Percentiles rank a stretch among this genome's conserved stretches.
Evolutionary conservation across 164 flowering plant species (phyloP).

Genomic region (Taxillus chinensis): DNA sequence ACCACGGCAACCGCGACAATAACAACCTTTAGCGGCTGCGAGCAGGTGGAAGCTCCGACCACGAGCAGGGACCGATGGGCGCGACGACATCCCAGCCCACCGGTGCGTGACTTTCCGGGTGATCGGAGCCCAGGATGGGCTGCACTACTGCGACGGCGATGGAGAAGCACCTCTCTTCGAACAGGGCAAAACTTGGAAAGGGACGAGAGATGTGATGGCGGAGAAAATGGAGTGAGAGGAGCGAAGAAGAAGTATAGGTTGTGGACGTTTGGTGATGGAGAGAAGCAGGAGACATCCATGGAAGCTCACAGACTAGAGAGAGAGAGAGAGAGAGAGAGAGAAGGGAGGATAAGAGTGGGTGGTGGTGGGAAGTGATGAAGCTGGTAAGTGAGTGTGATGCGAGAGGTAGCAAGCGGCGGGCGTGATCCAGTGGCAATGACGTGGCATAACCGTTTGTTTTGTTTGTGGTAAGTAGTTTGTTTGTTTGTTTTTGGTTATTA

Average conservation of each 20-base stretch:
- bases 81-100: conserved; percentile 11
- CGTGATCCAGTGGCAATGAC: too few relatives aligned
- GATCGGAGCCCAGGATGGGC: conserved; percentile 25
- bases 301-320: conserved; percentile 10
- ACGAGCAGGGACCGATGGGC: conserved; percentile 15
- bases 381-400: too few relatives aligned
- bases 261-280: conserved; percentile 22
- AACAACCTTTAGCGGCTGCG: conserved; percentile 22
- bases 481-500: too few relatives aligned
- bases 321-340: conserved; percentile 7
- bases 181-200: conserved; percentile 9
- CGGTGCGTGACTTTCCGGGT: conserved; percentile 15
- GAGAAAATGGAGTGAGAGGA: conserved; percentile 8
- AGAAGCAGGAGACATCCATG: conserved; percentile 36
- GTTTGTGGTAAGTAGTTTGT: too few relatives aligned
- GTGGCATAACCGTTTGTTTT: too few relatives aligned
- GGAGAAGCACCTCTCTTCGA: conserved; percentile 25
- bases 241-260: conserved; percentile 18
- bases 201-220: conserved; percentile 8
- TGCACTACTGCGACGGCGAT: conserved; percentile 17
- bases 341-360: neutral
- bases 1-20: conserved; percentile 35
- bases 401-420: too few relatives aligned
- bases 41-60: conserved; percentile 31
- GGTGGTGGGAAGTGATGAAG: neutral